A percentile compares a stretch with the other conserved stretches of the same genome.
phyloP scores from a whole-genome alignment of 2,329 filamentous ascomycete species.

The Herpotrichia juniperi region DNA sequence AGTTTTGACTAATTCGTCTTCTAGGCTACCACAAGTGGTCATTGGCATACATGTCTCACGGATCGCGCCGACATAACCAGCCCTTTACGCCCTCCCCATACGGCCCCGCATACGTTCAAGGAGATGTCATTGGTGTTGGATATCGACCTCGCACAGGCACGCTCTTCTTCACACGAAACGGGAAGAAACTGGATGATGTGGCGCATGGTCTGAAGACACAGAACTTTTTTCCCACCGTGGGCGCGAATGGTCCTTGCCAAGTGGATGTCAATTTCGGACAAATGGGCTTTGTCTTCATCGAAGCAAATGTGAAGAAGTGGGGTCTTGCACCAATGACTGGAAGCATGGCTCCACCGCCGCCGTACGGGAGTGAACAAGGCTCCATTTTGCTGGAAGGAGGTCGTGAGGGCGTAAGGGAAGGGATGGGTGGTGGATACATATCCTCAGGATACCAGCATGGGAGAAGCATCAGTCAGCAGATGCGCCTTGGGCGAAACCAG shows the following conservation, averaged over 20 bases:
- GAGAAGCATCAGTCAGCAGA: constrained; percentile 77
- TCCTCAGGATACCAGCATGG: constrained; percentile 64
- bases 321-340: constrained; percentile 95
- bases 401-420: constrained; percentile 58
- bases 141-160: constrained; percentile 94
- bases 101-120: constrained; percentile 84
- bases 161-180: constrained; percentile 97
- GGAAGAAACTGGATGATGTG: constrained; percentile 95
- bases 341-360: constrained; percentile 90
- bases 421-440: constrained; percentile 56
- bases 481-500: constrained; percentile 68
- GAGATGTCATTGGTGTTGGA: constrained; percentile 93
- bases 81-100: constrained; percentile 83
- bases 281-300: constrained; percentile 97
- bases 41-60: constrained; percentile 87
- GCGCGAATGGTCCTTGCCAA: constrained; percentile 88
- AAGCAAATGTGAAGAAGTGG: constrained; percentile 99
- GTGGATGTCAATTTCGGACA: constrained; percentile 98
- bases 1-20: constrained; percentile 19
- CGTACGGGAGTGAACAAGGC: constrained; percentile 95
- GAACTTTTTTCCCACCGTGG: constrained; percentile 98
- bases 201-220: constrained; percentile 90
- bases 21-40: constrained; percentile 90
- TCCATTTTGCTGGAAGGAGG: constrained; percentile 93
- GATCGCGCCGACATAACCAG: constrained; percentile 88